A percentile compares a stretch with the other conserved stretches of the same genome.
Conservation (phyloP, 1,284 basidiomycete genomes). For the Uromyces viciae-fabae region DNA sequence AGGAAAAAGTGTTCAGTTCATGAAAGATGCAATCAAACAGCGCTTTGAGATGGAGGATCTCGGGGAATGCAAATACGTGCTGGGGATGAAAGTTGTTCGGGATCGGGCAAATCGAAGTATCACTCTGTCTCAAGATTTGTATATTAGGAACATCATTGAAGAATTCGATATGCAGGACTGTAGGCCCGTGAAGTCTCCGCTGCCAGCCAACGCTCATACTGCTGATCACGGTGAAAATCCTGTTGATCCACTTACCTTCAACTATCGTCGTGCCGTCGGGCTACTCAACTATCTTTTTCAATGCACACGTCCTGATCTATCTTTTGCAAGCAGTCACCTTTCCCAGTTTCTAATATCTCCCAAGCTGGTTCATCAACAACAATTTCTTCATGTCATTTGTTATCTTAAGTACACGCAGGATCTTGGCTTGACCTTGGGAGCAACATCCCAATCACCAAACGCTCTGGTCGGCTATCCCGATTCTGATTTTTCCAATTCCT, state of each 20-base stretch:
- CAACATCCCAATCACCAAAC: background rate
- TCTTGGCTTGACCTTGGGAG: background rate
- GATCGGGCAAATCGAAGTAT: background rate
- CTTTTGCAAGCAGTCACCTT: background rate
- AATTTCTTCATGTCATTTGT: background rate
- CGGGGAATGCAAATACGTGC: background rate
- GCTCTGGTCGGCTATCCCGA: background rate
- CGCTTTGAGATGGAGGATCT: conserved; percentile 8
- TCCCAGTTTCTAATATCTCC: background rate
- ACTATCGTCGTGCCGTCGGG: background rate
- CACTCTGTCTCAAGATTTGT: background rate
- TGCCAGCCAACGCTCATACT: background rate
- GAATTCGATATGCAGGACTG: conserved; percentile 1
- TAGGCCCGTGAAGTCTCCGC: background rate
- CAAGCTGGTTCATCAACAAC: background rate
- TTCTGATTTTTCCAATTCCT: background rate
- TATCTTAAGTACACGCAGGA: background rate
- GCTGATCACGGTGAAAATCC: background rate
- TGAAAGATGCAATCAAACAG: background rate
- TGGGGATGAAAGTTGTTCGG: conserved; percentile 9
- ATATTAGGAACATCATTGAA: background rate
- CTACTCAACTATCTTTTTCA: conserved; percentile 15
- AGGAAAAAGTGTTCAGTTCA: background rate
- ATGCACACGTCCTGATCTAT: conserved; percentile 15
- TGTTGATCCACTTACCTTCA: background rate